Conservation (phyloP, 805 yeast species). For the Lachancea fermentati region DNA sequence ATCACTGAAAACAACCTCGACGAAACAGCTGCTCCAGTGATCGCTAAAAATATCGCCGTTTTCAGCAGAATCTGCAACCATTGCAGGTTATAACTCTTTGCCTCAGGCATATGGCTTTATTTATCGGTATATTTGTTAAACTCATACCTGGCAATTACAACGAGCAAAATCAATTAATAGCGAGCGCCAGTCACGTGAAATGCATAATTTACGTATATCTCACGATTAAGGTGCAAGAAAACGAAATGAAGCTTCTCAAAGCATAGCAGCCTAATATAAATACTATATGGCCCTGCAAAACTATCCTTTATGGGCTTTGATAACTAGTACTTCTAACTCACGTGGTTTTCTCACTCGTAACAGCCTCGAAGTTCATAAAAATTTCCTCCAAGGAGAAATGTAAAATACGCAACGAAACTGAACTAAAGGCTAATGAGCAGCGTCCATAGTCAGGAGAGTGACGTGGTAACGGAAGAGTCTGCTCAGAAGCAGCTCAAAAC, state of each 20-base stretch:
- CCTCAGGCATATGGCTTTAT: conserved; percentile 1
- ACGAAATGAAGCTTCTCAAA: neutral
- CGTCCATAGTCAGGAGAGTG: conserved; percentile 22
- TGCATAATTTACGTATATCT: neutral
- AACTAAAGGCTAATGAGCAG: conserved; percentile 16
- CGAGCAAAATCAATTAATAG: neutral
- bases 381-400: neutral
- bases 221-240: too few relatives aligned
- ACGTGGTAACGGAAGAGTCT: conserved; percentile 10
- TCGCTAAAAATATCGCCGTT: conserved; percentile 61
- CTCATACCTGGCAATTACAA: neutral
- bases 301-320: neutral
- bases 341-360: neutral
- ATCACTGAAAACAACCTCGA: conserved; percentile 94
- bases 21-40: conserved; percentile 88
- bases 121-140: neutral
- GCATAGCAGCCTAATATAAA: neutral
- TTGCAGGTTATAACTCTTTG: conserved; percentile 9
- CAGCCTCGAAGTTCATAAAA: neutral
- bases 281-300: neutral
- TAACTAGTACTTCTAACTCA: neutral
- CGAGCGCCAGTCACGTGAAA: neutral
- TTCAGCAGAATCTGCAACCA: conserved; percentile 38
- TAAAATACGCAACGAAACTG: neutral
- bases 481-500: conserved; percentile 10